Base-by-base conservation (phyloP, 768 basidiomycete genomes). In the Phlebiopsis gigantea region DNA sequence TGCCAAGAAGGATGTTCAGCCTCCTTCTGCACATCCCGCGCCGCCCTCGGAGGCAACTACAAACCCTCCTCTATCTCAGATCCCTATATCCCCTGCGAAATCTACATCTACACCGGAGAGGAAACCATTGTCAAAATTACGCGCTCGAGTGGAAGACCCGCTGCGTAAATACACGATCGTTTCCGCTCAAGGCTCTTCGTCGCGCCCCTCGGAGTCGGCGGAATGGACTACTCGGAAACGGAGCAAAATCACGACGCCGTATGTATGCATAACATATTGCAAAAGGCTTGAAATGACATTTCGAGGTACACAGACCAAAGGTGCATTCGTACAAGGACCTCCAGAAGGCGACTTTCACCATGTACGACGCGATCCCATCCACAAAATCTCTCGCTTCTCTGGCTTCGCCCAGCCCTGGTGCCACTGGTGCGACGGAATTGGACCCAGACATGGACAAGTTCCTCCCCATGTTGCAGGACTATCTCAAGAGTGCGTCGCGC, bases 371-470 rank as follows among this genome's bases (percentile, higher is more conserved):
- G 0, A 74, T 91, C 10, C 81, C 66, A 7, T 64, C 65, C 17
- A 58, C 64, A 3, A 26, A 61, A 0, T 46, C 57, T 5, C 44
- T 57, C 9, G 55, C 60, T 1, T 31, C 31, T 34, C 45, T 56
- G 15, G 54, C 50, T 0, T n/a, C 60, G 26, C 12, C 58, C 21
- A 53, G 59, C 19, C 50, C 34, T 7, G 15, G 29, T 14, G 50
- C 50, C 10, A 21, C 19, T 22, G 31, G n/a, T 24, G 31, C 12
- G 21, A 31, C 55, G 30, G 57, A 65, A 8, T 56, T 74, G 5
- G 85, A 84, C 61, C 65, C 75, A 4, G 87, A 90, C 62, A 81
- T 91, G 74, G 88, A 85, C 54, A 88, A 87, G 54, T 90, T 92
- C 64, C 57, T 88, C 45, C 85, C 89, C 0, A 75, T 92, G 75